phyloP scores from a whole-genome alignment of 2,329 filamentous ascomycete species.

The Aspergillus sp. region DNA sequence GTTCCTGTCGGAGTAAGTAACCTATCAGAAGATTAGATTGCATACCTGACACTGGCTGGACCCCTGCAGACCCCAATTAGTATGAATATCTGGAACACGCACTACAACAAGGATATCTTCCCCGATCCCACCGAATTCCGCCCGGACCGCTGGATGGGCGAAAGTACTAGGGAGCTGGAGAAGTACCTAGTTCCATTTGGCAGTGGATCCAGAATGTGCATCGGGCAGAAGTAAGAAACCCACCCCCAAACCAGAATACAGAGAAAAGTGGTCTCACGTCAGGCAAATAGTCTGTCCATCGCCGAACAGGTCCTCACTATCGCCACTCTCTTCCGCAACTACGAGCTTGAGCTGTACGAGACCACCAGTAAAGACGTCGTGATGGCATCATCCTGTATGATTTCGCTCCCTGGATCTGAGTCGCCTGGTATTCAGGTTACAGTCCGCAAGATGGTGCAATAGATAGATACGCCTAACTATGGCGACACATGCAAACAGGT shows the following conservation, averaged over 20 bases:
- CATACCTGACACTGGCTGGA: background rate
- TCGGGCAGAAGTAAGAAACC: background rate
- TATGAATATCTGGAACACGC: background rate
- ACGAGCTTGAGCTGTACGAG: background rate
- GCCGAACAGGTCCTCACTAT: background rate
- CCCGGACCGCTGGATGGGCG: background rate
- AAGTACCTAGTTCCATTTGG: background rate
- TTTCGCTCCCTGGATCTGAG: background rate
- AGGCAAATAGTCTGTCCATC: background rate
- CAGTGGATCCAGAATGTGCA: background rate
- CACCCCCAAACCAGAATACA: no score
- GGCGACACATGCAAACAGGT: background rate
- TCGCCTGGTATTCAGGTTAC: background rate
- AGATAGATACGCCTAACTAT: background rate
- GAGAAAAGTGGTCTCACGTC: no score
- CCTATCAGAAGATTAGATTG: background rate
- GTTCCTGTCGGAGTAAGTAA: background rate
- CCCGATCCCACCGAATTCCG: background rate
- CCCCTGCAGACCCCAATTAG: background rate
- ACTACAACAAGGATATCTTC: background rate
- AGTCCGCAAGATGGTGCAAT: background rate
- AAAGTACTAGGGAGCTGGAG: background rate
- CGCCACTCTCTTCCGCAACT: background rate
- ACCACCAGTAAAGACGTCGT: background rate
- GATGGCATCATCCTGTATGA: background rate